phyloP scores from a whole-genome alignment of 192 early-diverging fungal genomes.

The Umbelopsis sp. region DNA sequence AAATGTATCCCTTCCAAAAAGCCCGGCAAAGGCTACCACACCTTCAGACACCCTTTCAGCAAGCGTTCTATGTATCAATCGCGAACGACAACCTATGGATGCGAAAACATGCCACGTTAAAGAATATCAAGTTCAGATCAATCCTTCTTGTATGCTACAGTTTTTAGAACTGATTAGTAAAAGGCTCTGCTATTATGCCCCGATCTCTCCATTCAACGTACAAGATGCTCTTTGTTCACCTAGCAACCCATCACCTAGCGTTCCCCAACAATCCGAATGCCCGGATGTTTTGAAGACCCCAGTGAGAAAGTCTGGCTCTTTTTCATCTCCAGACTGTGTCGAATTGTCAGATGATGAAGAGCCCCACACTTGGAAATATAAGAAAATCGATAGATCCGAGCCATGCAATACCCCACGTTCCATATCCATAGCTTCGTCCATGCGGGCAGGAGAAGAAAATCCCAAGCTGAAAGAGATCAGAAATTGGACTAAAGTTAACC shows the following conservation, averaged over 20 bases:
- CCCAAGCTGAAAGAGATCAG: background rate
- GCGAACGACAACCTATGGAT: background rate
- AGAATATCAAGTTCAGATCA: constrained; percentile 14
- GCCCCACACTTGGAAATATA: background rate
- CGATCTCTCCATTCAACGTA: background rate
- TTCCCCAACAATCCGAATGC: background rate
- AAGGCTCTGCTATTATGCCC: background rate
- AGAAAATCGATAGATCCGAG: background rate
- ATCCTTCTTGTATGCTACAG: background rate
- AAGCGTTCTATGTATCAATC: constrained; percentile 1
- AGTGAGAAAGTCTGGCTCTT: background rate
- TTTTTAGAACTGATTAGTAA: background rate
- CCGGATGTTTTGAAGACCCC: background rate
- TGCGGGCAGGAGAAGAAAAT: background rate
- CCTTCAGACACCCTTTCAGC: background rate
- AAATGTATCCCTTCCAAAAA: background rate
- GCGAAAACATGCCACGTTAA: background rate
- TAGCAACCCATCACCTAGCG: too few species aligned
- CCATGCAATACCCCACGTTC: background rate
- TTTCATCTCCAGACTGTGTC: background rate
- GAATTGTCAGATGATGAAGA: background rate
- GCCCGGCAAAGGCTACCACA: background rate
- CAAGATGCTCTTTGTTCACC: too few species aligned
- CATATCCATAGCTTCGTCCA: background rate
- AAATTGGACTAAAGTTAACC: background rate